Percentiles rank a stretch among this genome's conserved stretches.
Evolutionary conservation across 2,329 filamentous ascomycete species (phyloP).

Genomic region (Sporothrix phasma): DNA sequence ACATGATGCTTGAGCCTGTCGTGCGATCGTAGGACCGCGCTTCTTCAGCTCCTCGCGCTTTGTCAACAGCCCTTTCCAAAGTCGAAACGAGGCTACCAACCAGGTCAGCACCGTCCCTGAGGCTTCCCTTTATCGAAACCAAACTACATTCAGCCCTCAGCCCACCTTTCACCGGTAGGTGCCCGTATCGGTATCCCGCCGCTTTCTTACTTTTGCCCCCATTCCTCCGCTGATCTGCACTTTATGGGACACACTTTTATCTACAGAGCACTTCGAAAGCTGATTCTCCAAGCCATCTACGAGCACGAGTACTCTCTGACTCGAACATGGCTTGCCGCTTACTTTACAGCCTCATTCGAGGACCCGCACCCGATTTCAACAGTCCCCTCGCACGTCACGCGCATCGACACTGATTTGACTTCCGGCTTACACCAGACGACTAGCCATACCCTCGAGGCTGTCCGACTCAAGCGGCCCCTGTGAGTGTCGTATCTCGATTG

Average conservation of each 20-base stretch:
- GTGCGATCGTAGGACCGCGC: not conserved
- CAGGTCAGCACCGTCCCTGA: not conserved
- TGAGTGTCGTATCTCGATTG: not conserved
- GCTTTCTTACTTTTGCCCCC: not conserved
- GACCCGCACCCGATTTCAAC: not conserved
- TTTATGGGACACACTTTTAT: not conserved
- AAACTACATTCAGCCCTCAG: not conserved
- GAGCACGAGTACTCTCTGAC: no score
- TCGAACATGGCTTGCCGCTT: not conserved
- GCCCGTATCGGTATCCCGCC: not conserved
- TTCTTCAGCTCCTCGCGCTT: not conserved
- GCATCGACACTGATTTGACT: no score
- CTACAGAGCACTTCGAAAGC: no score
- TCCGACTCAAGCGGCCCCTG: not conserved
- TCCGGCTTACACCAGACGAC: no score
- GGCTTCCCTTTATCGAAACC: not conserved
- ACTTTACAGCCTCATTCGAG: not conserved
- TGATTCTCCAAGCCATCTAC: no score
- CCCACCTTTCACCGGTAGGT: not conserved
- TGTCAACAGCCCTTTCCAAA: not conserved
- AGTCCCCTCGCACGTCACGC: not conserved
- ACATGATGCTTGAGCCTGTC: slow-evolving; percentile 5
- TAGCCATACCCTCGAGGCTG: not conserved
- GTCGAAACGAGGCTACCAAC: not conserved
- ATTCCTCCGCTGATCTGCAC: not conserved